Evolutionary conservation across 2,329 filamentous ascomycete species (phyloP), one percentile per base, ranked within the genome.

Genomic region (Exophiala sp.): DNA sequence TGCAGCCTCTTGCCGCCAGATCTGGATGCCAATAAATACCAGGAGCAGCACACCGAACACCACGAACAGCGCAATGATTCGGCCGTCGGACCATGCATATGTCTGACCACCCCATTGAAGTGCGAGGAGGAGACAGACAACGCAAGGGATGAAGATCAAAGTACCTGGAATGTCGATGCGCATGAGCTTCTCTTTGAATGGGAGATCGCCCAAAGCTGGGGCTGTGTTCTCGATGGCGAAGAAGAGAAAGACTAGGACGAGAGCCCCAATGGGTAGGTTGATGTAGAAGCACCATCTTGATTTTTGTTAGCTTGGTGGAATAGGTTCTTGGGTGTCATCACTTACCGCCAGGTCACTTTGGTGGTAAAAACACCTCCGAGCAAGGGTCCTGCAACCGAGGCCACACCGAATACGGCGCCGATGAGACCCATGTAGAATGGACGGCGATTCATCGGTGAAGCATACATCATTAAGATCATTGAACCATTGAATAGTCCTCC

Each of bases 1-100:
- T 5, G 82, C 82, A 2, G 75, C 78, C 29, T 83, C 71, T 1
- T 78, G 78, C 68, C 76, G 76, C 57, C 74, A 67, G 21, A 80
- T 66, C 65, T 85, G 80, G 1, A 84, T 74, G 2, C 68, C 56
- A 40, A 49, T 44, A 66, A 66, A 73, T 3, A 69, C 38, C 12
- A 72, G 14, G 2, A 63, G 3, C 33, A 80, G 68, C 8, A 80
- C 71, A 14, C 74, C 73, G 20, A 65, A 66, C 8, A 69, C 40
- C 1, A 66, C 55, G 6, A 71, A 57, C 14, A 71, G 59, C 2
- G 61, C 63, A 34, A 71, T 65, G 29, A 70, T 64, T 5, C 64
- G 64, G 3, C 57, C 60, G n/a, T 64, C 61, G 35, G 49, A 62
- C 69, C 68, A 72, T 33, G 59, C 18, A 33, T 65, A 62, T 2